phyloP scores from a whole-genome alignment of 148 eudicot genomes.

The Limonium bicolor region DNA sequence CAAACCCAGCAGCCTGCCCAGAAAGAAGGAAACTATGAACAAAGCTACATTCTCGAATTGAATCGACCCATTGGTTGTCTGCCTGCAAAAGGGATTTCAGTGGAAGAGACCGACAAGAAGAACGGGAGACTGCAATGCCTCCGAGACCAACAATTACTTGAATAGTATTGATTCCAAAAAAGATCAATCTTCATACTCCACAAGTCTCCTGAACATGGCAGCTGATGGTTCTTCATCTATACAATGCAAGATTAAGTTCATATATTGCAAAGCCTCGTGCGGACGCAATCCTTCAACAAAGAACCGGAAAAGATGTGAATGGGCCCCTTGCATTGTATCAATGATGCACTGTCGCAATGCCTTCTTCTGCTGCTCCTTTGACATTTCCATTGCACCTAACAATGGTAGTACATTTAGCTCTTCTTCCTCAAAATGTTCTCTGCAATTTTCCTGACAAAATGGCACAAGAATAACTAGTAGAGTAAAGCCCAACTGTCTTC shows the following conservation, averaged over 20 bases:
- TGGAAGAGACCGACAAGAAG: too few relatives aligned
- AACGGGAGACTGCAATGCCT: too few relatives aligned
- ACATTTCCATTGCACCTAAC: slow-evolving; percentile 64
- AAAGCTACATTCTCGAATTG: too few relatives aligned
- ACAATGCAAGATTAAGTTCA: slow-evolving; percentile 40
- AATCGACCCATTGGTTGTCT: too few relatives aligned
- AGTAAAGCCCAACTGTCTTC: too few relatives aligned
- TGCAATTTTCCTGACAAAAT: slow-evolving; percentile 71
- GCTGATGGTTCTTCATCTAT: slow-evolving; percentile 27
- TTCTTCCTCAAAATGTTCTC: slow-evolving; percentile 73
- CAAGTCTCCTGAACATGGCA: slow-evolving; percentile 37
- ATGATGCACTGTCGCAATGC: slow-evolving; percentile 47
- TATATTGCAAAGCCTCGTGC: slow-evolving; percentile 59
- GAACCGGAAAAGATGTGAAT: slow-evolving; percentile 59
- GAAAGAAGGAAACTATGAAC: too few relatives aligned
- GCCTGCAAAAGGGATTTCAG: too few relatives aligned
- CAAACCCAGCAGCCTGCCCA: too few relatives aligned
- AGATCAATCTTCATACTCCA: too few relatives aligned
- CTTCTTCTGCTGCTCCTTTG: slow-evolving; percentile 34
- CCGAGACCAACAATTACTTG: too few relatives aligned
- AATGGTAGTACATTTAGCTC: slow-evolving; percentile 54
- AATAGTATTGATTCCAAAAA: too few relatives aligned
- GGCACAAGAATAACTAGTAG: too few relatives aligned
- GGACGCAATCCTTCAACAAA: slow-evolving; percentile 74
- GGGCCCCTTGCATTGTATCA: slow-evolving; percentile 72